phyloP scores from a whole-genome alignment of 2,329 filamentous ascomycete species.

The Aureobasidium mangrovei region DNA sequence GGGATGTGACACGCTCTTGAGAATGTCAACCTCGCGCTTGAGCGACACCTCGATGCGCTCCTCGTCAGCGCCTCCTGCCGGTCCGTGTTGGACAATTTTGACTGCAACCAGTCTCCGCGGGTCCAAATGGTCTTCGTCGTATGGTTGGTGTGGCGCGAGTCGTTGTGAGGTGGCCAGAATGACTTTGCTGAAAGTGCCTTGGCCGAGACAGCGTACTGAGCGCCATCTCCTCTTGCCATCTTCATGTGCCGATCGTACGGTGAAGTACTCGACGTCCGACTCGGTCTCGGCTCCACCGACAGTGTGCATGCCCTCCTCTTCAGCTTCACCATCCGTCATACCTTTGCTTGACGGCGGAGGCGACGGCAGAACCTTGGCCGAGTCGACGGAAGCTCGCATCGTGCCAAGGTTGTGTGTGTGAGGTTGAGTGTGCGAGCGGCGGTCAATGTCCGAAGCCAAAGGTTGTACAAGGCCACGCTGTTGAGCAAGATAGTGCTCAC shows the following conservation, averaged over 20 bases:
- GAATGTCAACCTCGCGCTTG: slow-evolving; percentile 89
- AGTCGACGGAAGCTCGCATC: slow-evolving; percentile 16
- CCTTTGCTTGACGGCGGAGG: slow-evolving; percentile 68
- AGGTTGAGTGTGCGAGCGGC: slow-evolving; percentile 32
- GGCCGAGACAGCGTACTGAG: slow-evolving; percentile 70
- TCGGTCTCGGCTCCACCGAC: slow-evolving; percentile 26
- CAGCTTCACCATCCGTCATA: slow-evolving; percentile 46
- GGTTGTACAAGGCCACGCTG: slow-evolving; percentile 60
- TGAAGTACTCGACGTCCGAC: slow-evolving; percentile 34
- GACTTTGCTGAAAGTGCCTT: slow-evolving; percentile 93
- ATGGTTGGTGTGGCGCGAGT: slow-evolving; percentile 30
- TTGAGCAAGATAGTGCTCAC: slow-evolving; percentile 73
- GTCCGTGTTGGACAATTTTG: slow-evolving; percentile 92
- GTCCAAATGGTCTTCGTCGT: slow-evolving; percentile 44
- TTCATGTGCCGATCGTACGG: slow-evolving; percentile 49
- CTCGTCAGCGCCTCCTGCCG: slow-evolving; percentile 85
- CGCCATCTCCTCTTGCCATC: slow-evolving; percentile 69
- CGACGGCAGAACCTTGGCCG: slow-evolving; percentile 48
- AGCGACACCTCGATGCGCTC: slow-evolving; percentile 87
- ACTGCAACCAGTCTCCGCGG: slow-evolving; percentile 83
- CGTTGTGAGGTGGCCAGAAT: slow-evolving; percentile 79
- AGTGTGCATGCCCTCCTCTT: slow-evolving; percentile 31
- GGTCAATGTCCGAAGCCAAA: slow-evolving; percentile 1
- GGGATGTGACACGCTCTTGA: slow-evolving; percentile 79
- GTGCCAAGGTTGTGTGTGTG: slow-evolving; percentile 34